Evolutionary conservation across 768 basidiomycete species (phyloP).

Genomic region (Megacollybia marginata): DNA sequence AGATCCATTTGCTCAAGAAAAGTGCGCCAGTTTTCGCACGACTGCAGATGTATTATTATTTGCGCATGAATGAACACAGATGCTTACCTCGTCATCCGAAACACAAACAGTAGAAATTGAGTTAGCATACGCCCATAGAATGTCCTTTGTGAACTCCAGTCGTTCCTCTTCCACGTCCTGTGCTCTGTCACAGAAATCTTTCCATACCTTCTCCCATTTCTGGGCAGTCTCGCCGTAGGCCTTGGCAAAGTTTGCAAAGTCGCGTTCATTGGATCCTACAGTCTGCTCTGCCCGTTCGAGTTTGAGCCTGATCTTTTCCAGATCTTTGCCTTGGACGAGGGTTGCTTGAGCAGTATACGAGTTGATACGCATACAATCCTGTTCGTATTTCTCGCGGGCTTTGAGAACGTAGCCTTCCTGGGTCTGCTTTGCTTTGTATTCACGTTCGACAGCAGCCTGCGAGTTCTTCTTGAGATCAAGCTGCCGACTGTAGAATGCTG

Average conservation of each 20-base stretch:
- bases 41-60: conserved; percentile 35
- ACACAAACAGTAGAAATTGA: conserved; percentile 93
- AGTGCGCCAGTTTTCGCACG: conserved; percentile 83
- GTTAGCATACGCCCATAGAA: conserved; percentile 95
- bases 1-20: conserved; percentile 86
- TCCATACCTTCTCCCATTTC: conserved; percentile 94
- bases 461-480: conserved; percentile 67
- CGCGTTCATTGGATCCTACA: conserved; percentile 84
- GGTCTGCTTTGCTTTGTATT: conserved; percentile 80
- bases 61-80: background rate
- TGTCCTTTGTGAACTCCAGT: conserved; percentile 88
- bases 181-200: conserved; percentile 83
- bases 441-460: conserved; percentile 78
- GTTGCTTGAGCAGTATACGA: conserved; percentile 87
- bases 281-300: conserved; percentile 85
- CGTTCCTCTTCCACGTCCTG: conserved; percentile 96
- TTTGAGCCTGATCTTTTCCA: conserved; percentile 83
- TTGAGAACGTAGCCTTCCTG: conserved; percentile 82
- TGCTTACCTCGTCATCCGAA: conserved; percentile 82
- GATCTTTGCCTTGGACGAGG: conserved; percentile 85
- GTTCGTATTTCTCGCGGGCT: conserved; percentile 89
- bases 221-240: conserved; percentile 69
- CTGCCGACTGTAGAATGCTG: conserved; percentile 55
- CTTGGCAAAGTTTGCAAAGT: conserved; percentile 81
- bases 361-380: conserved; percentile 88